Percentiles rank a stretch among this genome's conserved stretches.
Evolutionary conservation across 768 basidiomycete species (phyloP).

Genomic region (Lactifluus subvellereus): DNA sequence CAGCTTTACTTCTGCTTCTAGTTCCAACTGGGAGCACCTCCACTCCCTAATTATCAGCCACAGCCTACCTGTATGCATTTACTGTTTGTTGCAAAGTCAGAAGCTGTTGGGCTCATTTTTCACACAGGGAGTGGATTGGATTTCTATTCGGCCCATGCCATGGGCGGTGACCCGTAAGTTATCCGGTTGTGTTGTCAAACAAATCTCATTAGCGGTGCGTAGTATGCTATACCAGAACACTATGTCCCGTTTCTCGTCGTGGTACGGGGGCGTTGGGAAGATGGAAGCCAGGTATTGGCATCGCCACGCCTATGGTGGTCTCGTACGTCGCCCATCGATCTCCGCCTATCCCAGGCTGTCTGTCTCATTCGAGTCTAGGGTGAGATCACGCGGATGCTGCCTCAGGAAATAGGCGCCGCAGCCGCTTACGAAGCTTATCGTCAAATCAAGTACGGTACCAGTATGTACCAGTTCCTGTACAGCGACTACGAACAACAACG

Average conservation of each 20-base stretch:
- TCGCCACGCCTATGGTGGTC: constrained; percentile 55
- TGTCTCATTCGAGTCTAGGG: constrained; percentile 34
- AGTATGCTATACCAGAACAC: constrained; percentile 36
- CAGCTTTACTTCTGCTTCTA: constrained; percentile 1
- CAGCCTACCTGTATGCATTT: constrained; percentile 31
- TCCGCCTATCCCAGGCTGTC: neutral
- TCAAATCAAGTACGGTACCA: constrained; percentile 54
- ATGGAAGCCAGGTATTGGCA: constrained; percentile 65
- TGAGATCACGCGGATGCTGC: constrained; percentile 45
- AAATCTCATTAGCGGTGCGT: neutral
- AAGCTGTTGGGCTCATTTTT: constrained; percentile 4
- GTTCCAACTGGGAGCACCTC: constrained; percentile 23
- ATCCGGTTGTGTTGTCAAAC: too few species aligned
- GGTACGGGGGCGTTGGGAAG: constrained; percentile 41
- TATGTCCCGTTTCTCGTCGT: constrained; percentile 30
- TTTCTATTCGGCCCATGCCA: constrained; percentile 58
- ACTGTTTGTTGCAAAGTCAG: neutral
- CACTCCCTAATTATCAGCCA: constrained; percentile 37
- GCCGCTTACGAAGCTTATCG: constrained; percentile 75
- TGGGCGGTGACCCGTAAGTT: constrained; percentile 52
- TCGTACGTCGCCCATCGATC: constrained; percentile 35
- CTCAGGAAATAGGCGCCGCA: constrained; percentile 64
- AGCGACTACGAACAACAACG: constrained; percentile 55
- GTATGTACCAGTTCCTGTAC: constrained; percentile 49
- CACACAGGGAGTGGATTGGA: constrained; percentile 54